A percentile compares a stretch with the other conserved stretches of the same genome.
phyloP scores from a whole-genome alignment of 805 yeast genomes.

The Candida insectalens region DNA sequence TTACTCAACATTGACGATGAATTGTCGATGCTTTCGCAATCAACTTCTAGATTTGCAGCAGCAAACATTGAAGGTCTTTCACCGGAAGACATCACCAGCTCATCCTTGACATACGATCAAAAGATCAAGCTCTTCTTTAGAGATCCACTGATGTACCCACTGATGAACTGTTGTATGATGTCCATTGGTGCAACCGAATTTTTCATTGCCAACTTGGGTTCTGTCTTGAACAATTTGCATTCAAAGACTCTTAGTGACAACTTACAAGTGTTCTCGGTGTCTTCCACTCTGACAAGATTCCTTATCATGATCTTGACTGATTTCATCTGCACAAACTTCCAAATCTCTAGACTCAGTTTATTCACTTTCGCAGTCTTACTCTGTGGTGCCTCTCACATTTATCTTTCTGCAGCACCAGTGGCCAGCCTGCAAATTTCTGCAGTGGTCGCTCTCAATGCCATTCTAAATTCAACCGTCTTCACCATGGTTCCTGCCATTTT shows the following conservation, averaged over 20 bases:
- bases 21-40: slow-evolving; percentile 16
- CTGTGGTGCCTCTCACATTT: slow-evolving; percentile 21
- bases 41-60: slow-evolving; percentile 5
- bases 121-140: slow-evolving; percentile 21
- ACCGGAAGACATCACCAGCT: neutral
- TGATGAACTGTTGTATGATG: slow-evolving; percentile 53
- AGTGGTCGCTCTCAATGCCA: slow-evolving; percentile 19
- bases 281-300: slow-evolving; percentile 65
- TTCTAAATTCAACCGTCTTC: slow-evolving; percentile 64
- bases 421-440: slow-evolving; percentile 11
- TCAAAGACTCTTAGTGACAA: slow-evolving; percentile 11
- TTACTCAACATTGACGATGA: slow-evolving; percentile 18
- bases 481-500: slow-evolving; percentile 81
- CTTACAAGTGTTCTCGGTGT: slow-evolving; percentile 32
- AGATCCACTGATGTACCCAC: slow-evolving; percentile 57
- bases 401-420: slow-evolving; percentile 19
- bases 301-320: slow-evolving; percentile 64
- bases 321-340: slow-evolving; percentile 27
- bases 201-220: slow-evolving; percentile 74
- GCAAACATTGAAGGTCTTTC: neutral
- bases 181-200: slow-evolving; percentile 81
- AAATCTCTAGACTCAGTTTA: slow-evolving; percentile 20
- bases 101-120: slow-evolving; percentile 5
- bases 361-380: slow-evolving; percentile 15
- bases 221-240: slow-evolving; percentile 18